Evolutionary conservation across 768 basidiomycete species (phyloP).

Genomic region (Tubosaeta sp.): DNA sequence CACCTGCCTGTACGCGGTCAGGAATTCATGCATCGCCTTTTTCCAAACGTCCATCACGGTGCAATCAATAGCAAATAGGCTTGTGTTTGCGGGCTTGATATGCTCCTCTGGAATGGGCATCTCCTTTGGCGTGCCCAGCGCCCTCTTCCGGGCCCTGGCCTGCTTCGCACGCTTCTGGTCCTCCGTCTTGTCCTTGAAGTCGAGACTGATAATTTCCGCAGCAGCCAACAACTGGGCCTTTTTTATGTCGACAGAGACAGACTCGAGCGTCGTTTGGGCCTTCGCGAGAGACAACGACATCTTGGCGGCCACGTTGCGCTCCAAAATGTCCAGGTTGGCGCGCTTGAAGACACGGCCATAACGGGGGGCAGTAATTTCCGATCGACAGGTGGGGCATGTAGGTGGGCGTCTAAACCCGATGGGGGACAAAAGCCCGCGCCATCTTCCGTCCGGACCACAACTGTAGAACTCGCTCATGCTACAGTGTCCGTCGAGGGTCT

Average conservation of each 20-base stretch:
- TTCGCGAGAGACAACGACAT: conserved; percentile 44
- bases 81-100: conserved; percentile 23
- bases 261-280: conserved; percentile 27
- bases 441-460: conserved; percentile 32
- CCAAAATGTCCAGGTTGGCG: conserved; percentile 60
- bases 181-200: conserved; percentile 8
- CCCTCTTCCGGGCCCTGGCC: too few relatives aligned
- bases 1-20: conserved; percentile 38
- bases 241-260: conserved; percentile 23
- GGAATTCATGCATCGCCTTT: conserved; percentile 32
- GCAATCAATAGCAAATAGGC: conserved; percentile 29
- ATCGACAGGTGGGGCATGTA: conserved; percentile 59
- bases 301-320: conserved; percentile 52
- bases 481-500: conserved; percentile 63
- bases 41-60: conserved; percentile 38
- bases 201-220: conserved; percentile 14
- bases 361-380: conserved; percentile 50
- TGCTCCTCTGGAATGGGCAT: conserved; percentile 24
- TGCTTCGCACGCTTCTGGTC: background rate
- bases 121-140: conserved; percentile 9
- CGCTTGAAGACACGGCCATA: conserved; percentile 62
- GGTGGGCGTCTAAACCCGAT: conserved; percentile 40
- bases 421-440: conserved; percentile 44
- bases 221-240: conserved; percentile 7
- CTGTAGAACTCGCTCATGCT: conserved; percentile 49